Evolutionary conservation across 129 eudicot genomes (phyloP).

Genomic region (Helianthus tuberosus): DNA sequence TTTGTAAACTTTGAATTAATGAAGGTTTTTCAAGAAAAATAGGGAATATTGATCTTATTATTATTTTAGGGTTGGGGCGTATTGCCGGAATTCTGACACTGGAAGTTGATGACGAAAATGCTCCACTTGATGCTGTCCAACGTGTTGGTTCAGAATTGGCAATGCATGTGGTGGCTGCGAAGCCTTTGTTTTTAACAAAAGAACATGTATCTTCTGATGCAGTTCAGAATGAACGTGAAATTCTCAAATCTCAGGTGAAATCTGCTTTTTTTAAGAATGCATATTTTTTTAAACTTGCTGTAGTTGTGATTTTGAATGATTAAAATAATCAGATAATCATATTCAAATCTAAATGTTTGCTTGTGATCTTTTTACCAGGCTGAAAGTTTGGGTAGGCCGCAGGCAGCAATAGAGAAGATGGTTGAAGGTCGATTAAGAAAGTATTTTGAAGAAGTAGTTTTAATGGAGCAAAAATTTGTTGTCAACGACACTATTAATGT

Average conservation of each 20-base stretch:
- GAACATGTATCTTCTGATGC: constrained; percentile 77
- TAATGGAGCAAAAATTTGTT: constrained; percentile 94
- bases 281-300: neutral
- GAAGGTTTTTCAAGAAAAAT: neutral
- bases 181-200: constrained; percentile 76
- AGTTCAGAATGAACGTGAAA: constrained; percentile 75
- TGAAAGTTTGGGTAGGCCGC: constrained; percentile 83
- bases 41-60: constrained; percentile 7
- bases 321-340: neutral
- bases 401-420: constrained; percentile 93
- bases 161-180: constrained; percentile 96
- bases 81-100: constrained; percentile 88
- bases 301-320: neutral
- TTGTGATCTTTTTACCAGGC: constrained; percentile 44
- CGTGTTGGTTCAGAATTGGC: constrained; percentile 93
- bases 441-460: constrained; percentile 90
- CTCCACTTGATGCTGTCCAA: constrained; percentile 65
- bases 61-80: constrained; percentile 78
- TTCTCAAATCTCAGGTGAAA: constrained; percentile 78
- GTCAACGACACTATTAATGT: constrained; percentile 65
- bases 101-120: constrained; percentile 76
- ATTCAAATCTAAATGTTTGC: constrained; percentile 8
- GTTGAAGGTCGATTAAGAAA: constrained; percentile 95
- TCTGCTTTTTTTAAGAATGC: too few species aligned
- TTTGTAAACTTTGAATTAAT: neutral